Evolutionary conservation across 352 stramenopile genomes (phyloP).

Genomic region (Phytophthora ramorum): DNA sequence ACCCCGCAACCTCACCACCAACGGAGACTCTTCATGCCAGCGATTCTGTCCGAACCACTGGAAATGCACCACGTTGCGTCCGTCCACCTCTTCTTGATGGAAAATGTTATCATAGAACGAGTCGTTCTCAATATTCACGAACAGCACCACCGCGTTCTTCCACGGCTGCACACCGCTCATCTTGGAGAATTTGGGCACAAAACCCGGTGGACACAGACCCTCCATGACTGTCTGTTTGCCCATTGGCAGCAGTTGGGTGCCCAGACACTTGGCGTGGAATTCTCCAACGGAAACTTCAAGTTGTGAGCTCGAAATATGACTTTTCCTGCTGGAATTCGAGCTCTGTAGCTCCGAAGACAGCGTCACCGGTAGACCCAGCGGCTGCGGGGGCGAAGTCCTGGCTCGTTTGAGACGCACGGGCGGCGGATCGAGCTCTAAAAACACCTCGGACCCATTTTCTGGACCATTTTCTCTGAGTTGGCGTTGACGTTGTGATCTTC

Average conservation of each 20-base stretch:
- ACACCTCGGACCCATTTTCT: neutral
- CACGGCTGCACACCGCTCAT: conserved; percentile 63
- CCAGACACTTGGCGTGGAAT: conserved; percentile 61
- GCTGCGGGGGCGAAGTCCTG: neutral
- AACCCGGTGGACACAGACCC: conserved; percentile 43
- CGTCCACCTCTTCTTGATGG: conserved; percentile 32
- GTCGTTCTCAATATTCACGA: conserved; percentile 53
- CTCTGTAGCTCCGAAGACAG: neutral
- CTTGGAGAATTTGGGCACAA: conserved; percentile 41
- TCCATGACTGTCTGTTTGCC: conserved; percentile 65
- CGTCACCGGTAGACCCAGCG: conserved; percentile 19
- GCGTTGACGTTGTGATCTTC: conserved; percentile 36
- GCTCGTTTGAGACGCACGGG: conserved; percentile 3
- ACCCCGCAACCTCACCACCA: conserved; percentile 39
- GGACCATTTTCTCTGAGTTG: conserved; percentile 2
- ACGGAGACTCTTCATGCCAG: conserved; percentile 35
- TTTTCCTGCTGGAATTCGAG: conserved; percentile 10
- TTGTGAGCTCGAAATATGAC: conserved; percentile 27
- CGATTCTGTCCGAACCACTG: conserved; percentile 59
- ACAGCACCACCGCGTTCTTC: conserved; percentile 62
- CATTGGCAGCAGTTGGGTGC: conserved; percentile 56
- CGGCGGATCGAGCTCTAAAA: neutral
- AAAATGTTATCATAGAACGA: conserved; percentile 59
- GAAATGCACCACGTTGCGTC: conserved; percentile 46
- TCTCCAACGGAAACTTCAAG: conserved; percentile 44